Evolutionary conservation across 163 green algal genomes (phyloP), one percentile per base, ranked within the genome.

Genomic region (Scenedesmus sp.): DNA sequence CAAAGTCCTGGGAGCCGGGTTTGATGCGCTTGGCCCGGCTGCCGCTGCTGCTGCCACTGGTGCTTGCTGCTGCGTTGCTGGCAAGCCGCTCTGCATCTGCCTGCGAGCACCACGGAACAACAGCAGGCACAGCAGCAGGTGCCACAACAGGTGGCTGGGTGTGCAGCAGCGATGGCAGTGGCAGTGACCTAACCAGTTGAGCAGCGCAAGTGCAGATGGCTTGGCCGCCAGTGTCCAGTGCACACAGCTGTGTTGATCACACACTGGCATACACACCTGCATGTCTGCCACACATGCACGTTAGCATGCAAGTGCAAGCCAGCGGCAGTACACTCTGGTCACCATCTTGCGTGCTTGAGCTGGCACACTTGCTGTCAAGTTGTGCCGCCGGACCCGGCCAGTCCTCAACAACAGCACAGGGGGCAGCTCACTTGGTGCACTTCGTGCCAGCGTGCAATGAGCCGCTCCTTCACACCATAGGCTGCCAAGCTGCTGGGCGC

Each of bases 391-490:
- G n/a, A n/a, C n/a, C n/a, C n/a, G n/a, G n/a, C n/a, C n/a, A n/a
- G n/a, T n/a, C n/a, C n/a, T n/a, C n/a, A n/a, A n/a, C n/a, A n/a
- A n/a, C 26, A 83, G 73, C 18, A 83, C 37, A 10, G 16, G 37
- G n/a, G 33, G 73, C 80, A 59, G 16, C 83, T 53, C 76, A 91
- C 92, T 82, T 93, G 49, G 3, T 91, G 92, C 83, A 94, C 89
- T 80, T 95, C 93, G 33, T 81, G 70, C 93, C 93, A 95, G 10
- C 92, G 83, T 40, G 91, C 51, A 0, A 88, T 65, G 56, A 96
- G 82, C 35, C 94, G 88, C 83, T 94, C 90, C 90, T 95, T 95
- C 13, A 98, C 95, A 18, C 93, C 95, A 70, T 94, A 94, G n/a
- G 94, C 93, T 7, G 73, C 86, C 26, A 94, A 81, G 18, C 33